phyloP scores from a whole-genome alignment of 768 basidiomycete genomes.

The Calocybe cyanea region DNA sequence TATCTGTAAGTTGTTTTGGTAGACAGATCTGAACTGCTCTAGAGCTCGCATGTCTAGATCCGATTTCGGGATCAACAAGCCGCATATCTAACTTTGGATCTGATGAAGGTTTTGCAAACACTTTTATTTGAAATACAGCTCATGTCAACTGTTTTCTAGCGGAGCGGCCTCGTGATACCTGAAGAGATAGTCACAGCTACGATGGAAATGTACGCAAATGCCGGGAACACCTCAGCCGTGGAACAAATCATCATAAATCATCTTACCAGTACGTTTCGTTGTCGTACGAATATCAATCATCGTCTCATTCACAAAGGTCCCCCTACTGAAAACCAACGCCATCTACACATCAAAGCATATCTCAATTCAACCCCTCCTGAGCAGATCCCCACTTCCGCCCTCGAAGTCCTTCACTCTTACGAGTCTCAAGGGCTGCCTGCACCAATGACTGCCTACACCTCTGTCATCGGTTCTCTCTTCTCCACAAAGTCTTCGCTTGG shows the following conservation, averaged over 20 bases:
- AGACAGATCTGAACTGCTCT: neutral
- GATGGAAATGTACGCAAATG: constrained; percentile 44
- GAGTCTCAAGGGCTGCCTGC: constrained; percentile 61
- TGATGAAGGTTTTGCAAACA: constrained; percentile 49
- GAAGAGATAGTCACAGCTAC: constrained; percentile 42
- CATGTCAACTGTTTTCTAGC: constrained; percentile 25
- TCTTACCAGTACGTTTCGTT: constrained; percentile 35
- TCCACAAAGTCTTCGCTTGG: constrained; percentile 44
- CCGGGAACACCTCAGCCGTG: constrained; percentile 39
- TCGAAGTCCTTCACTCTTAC: constrained; percentile 66
- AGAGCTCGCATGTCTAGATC: constrained; percentile 32
- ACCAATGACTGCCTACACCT: constrained; percentile 72
- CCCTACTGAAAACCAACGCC: constrained; percentile 55
- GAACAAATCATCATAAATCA: constrained; percentile 43
- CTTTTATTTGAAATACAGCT: neutral
- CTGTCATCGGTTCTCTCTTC: constrained; percentile 58
- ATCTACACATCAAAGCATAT: constrained; percentile 71
- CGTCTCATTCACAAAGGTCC: constrained; percentile 19
- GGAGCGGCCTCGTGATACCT: constrained; percentile 36
- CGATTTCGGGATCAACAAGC: constrained; percentile 40
- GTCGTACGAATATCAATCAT: neutral
- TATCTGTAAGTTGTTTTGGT: constrained; percentile 35
- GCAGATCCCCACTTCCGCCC: constrained; percentile 56
- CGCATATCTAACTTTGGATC: constrained; percentile 44
- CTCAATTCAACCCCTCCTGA: constrained; percentile 45